These are phyloP conservation scores for Falciphora oryzae DNA, from an alignment of 2,329 filamentous ascomycete species.

Conservation along the genomic window DNA sequence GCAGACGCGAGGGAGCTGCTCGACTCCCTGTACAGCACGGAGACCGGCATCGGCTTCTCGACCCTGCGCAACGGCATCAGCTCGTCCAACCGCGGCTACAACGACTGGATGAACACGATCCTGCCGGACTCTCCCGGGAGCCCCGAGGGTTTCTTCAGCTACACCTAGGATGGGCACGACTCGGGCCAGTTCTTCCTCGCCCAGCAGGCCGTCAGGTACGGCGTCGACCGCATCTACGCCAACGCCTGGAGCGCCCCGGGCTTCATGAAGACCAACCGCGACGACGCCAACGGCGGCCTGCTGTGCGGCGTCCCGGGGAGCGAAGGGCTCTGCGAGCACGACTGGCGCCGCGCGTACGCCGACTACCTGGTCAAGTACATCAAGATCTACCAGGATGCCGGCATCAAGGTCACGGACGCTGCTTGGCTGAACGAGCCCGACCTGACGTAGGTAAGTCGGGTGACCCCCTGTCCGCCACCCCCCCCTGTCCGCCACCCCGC, in stretches of 20 bases:
- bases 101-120: constrained; percentile 30
- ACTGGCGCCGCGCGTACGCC: constrained; percentile 37
- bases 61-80: constrained; percentile 37
- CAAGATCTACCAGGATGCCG: constrained; percentile 16
- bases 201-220: constrained; percentile 29
- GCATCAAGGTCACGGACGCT: constrained; percentile 22
- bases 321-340: constrained; percentile 18
- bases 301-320: constrained; percentile 30
- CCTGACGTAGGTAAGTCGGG: constrained; percentile 12
- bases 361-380: constrained; percentile 31
- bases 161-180: constrained; percentile 29
- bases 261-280: constrained; percentile 35
- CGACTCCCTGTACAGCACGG: constrained; percentile 31
- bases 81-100: constrained; percentile 27
- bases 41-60: constrained; percentile 26
- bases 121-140: constrained; percentile 26
- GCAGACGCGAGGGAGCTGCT: constrained; percentile 27
- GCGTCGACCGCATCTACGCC: constrained; percentile 27
- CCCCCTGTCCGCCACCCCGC: too few species aligned
- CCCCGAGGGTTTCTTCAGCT: constrained; percentile 21
- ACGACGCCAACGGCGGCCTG: constrained; percentile 29
- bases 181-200: constrained; percentile 36
- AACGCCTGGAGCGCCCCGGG: constrained; percentile 37
- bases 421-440: constrained; percentile 29
- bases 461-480: too few species aligned